Evolutionary conservation across 345 rosid species (phyloP).

Genomic region (Eucalyptus dawsonii): DNA sequence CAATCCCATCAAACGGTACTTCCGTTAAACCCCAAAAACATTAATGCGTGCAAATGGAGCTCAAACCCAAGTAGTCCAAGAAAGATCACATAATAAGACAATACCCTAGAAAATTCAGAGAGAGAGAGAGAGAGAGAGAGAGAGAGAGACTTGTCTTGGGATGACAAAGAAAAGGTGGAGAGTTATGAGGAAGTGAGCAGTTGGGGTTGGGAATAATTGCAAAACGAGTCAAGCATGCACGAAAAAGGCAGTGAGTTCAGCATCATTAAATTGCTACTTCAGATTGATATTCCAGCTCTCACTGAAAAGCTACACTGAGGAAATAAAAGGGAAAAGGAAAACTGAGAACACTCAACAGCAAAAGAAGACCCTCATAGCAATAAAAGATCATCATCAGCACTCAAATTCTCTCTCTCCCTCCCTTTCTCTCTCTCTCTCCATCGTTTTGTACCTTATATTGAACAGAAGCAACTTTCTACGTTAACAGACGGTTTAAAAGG

Average conservation of each 20-base stretch:
- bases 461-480: neutral
- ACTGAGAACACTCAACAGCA: neutral
- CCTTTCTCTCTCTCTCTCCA: neutral
- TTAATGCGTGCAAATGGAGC: neutral
- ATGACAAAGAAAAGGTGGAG: conserved; percentile 6
- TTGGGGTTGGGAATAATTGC: conserved; percentile 23
- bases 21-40: conserved; percentile 14
- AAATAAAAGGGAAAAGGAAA: neutral
- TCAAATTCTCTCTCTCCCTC: neutral
- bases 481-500: neutral
- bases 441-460: neutral
- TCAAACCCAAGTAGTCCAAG: neutral
- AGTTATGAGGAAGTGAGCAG: conserved; percentile 15
- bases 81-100: neutral
- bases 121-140: neutral
- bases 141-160: neutral
- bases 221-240: conserved; percentile 19
- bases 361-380: neutral
- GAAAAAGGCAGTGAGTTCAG: conserved; percentile 2
- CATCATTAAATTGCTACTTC: neutral
- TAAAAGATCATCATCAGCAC: neutral
- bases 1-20: conserved; percentile 21
- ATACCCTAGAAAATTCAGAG: neutral
- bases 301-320: neutral
- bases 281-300: neutral